Evolutionary conservation across 345 rosid species (phyloP).

Genomic region (Corymbia maculata): DNA sequence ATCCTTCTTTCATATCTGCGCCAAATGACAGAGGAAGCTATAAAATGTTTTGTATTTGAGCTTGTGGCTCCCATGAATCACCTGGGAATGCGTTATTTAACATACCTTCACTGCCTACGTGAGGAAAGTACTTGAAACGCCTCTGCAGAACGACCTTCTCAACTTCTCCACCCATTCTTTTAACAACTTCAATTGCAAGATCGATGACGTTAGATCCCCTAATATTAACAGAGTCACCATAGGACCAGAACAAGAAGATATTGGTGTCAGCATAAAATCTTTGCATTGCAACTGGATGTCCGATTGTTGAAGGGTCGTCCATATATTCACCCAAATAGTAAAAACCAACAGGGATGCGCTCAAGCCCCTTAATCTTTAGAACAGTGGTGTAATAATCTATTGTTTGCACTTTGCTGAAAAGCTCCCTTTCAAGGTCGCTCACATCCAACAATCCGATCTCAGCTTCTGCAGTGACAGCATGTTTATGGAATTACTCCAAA

Average conservation of each 20-base stretch:
- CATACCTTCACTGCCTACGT: conserved; percentile 53
- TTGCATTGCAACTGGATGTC: conserved; percentile 68
- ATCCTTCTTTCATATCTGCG: conserved; percentile 60
- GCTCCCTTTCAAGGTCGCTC: conserved; percentile 37
- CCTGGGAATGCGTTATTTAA: neutral
- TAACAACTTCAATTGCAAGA: conserved; percentile 28
- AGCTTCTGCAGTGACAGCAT: conserved; percentile 25
- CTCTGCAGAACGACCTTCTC: conserved; percentile 42
- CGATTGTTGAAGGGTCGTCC: conserved; percentile 54
- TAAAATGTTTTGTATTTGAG: neutral
- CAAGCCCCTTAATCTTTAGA: conserved; percentile 41
- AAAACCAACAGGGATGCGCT: conserved; percentile 49
- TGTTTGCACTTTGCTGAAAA: conserved; percentile 49
- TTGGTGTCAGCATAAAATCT: conserved; percentile 53
- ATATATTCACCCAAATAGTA: conserved; percentile 55
- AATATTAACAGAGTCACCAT: conserved; percentile 35
- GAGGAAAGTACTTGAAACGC: conserved; percentile 61
- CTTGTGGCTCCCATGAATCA: neutral
- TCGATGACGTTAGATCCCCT: conserved; percentile 32
- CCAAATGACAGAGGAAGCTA: neutral
- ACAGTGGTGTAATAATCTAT: conserved; percentile 62
- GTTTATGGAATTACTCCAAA: neutral
- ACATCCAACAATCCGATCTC: conserved; percentile 34
- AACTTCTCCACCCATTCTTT: conserved; percentile 38
- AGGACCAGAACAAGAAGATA: conserved; percentile 67